Percentiles rank a stretch among this genome's conserved stretches.
phyloP scores from a whole-genome alignment of 139 green algal species.

The Ettlia oleoabundans region DNA sequence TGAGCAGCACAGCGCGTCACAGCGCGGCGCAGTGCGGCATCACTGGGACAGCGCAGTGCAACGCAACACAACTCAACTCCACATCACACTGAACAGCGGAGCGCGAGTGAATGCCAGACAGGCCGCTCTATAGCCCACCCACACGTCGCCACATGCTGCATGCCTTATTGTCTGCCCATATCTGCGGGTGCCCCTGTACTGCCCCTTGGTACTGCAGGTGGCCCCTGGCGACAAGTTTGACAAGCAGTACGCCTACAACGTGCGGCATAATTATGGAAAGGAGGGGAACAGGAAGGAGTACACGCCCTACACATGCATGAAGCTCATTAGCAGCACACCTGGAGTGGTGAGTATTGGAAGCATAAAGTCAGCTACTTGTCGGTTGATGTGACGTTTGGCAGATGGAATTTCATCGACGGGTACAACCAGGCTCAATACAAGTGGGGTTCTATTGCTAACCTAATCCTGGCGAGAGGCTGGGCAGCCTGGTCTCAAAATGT shows the following conservation, averaged over 20 bases:
- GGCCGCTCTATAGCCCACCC: too few species aligned
- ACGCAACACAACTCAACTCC: too few species aligned
- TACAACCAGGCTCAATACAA: neutral
- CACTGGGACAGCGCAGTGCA: too few species aligned
- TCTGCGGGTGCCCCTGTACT: neutral
- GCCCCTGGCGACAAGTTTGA: conserved; percentile 88
- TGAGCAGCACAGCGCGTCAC: neutral
- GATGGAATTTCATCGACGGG: neutral
- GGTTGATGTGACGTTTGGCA: neutral
- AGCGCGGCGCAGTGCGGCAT: neutral
- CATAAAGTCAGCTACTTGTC: neutral
- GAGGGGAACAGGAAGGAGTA: conserved; percentile 96
- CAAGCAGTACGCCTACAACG: conserved; percentile 97
- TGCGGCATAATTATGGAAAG: conserved; percentile 97
- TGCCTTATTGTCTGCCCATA: too few species aligned
- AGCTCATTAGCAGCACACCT: conserved; percentile 85
- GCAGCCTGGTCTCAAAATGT: too few species aligned
- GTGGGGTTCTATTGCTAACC: too few species aligned
- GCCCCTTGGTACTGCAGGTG: conserved; percentile 13
- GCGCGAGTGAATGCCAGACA: too few species aligned
- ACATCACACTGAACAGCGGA: too few species aligned
- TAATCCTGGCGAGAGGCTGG: too few species aligned
- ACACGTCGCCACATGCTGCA: too few species aligned
- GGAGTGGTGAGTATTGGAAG: conserved; percentile 45
- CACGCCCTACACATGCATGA: conserved; percentile 87